Percentiles rank a stretch among this genome's conserved stretches.
Evolutionary conservation across 2,329 filamentous ascomycete species (phyloP).

Genomic region (Fusarium veterinarium): DNA sequence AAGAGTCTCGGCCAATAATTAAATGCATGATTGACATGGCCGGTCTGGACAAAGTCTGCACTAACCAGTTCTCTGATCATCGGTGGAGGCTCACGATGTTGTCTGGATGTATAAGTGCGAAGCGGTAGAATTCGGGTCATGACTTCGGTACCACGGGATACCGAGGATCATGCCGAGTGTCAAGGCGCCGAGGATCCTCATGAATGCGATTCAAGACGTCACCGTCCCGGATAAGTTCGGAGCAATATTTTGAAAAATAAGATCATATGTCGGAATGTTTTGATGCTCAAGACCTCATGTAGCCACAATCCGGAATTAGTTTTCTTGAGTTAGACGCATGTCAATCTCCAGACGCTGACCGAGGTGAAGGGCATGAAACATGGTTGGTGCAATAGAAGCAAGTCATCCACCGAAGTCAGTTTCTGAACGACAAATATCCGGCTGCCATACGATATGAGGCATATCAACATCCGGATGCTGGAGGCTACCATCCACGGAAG

Average conservation of each 20-base stretch:
- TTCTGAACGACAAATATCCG: constrained; percentile 7
- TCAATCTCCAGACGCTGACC: constrained; percentile 35
- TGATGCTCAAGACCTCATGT: constrained; percentile 15
- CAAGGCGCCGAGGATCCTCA: constrained; percentile 36
- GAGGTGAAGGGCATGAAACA: constrained; percentile 23
- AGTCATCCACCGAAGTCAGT: constrained; percentile 6
- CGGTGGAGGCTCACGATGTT: not conserved
- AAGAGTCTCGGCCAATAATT: not conserved
- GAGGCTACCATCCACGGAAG: not conserved
- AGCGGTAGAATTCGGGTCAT: constrained; percentile 30
- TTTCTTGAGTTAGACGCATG: constrained; percentile 19
- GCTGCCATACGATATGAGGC: not conserved
- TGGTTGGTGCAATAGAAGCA: constrained; percentile 18
- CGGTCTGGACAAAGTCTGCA: not conserved
- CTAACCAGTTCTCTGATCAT: not conserved
- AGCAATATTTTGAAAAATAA: constrained; percentile 9
- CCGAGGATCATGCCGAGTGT: constrained; percentile 39
- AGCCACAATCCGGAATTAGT: constrained; percentile 38
- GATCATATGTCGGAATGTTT: constrained; percentile 23
- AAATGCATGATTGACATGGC: not conserved
- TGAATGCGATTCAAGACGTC: constrained; percentile 33
- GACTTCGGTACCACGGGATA: constrained; percentile 34
- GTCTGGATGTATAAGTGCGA: constrained; percentile 30
- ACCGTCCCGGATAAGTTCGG: constrained; percentile 31
- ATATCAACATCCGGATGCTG: constrained; percentile 9